Base-by-base conservation (phyloP, 139 green algal genomes). In the Micractinium conductrix region DNA sequence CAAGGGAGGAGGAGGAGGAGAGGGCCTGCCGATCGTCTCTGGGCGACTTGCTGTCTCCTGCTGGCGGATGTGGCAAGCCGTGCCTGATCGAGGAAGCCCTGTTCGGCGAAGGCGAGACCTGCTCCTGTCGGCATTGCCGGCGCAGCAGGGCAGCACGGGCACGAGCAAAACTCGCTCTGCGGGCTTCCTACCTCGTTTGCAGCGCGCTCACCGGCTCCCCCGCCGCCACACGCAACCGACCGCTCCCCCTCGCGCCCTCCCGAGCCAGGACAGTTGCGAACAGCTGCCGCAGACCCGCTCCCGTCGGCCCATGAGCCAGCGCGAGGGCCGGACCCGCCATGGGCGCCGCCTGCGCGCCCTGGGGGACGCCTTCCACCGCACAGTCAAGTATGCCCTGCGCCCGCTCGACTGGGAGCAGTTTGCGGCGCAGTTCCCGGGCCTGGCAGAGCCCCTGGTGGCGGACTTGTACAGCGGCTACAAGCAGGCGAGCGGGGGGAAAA, bases 331-430 rank as follows among this genome's bases (percentile, higher is more conserved):
- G 62, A 58, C 21, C 8, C 70, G 83, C 8, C 70, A 85, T 1
- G 70, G 74, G 44, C 72, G 86, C 19, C 78, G 86, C 26, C 33
- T 88, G 16, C 65, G 67, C 38, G 86, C 86, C 1, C 68, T 89
- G 58, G 35, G 40, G 12, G 86, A 85, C 19, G 85, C 76, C 44
- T 86, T 88, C 33, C 78, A 88, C 60, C 67, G 78, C n/a, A 87
- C 78, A n/a, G 44, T 85, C 44, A 90, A 87, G 71, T 80, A 79
- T 62, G 86, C 86, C 16, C 71, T 90, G 38, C 67, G 76, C 1
- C 65, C 62, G 22, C 45, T 70, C 40, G 83, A 83, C 2, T 17
- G 43, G 6, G 73, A 83, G 12, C 45, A 58, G 1, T 87, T 87
- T 58, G 72, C 75, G 5, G 62, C 50, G 16, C 70, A 43, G 35